A percentile compares a stretch with the other conserved stretches of the same genome.
Conservation (phyloP, 2,329 filamentous ascomycete species). For the Pseudogymnoascus sp. region DNA sequence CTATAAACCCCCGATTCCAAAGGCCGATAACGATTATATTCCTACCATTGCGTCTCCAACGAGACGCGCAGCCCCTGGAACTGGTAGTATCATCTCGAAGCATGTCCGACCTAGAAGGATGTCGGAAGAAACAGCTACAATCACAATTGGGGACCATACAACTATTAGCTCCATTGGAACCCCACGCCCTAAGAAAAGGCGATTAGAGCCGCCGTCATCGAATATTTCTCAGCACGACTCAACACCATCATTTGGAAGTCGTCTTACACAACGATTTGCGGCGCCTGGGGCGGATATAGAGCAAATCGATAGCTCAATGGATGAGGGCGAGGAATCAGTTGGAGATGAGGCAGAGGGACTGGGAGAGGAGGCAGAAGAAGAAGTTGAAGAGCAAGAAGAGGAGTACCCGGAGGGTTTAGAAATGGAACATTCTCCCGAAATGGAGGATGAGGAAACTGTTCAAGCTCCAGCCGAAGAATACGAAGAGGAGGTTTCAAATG, state of each 20-base stretch:
- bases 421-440: background rate
- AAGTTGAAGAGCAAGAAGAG: slow-evolving; percentile 12
- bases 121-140: slow-evolving; percentile 26
- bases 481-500: slow-evolving; percentile 6
- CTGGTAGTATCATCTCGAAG: slow-evolving; percentile 20
- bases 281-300: slow-evolving; percentile 18
- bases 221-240: slow-evolving; percentile 7
- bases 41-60: slow-evolving; percentile 7
- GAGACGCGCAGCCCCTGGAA: background rate
- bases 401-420: slow-evolving; percentile 9
- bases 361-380: slow-evolving; percentile 17
- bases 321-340: slow-evolving; percentile 10
- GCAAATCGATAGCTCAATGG: background rate
- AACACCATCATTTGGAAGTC: slow-evolving; percentile 26
- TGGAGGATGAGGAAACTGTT: slow-evolving; percentile 3
- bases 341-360: slow-evolving; percentile 14
- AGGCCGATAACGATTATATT: background rate
- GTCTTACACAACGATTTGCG: slow-evolving; percentile 26
- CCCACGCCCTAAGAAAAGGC: slow-evolving; percentile 21
- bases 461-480: slow-evolving; percentile 12
- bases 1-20: slow-evolving; percentile 4
- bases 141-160: slow-evolving; percentile 29
- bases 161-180: slow-evolving; percentile 27
- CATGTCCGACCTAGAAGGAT: slow-evolving; percentile 18
- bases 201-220: slow-evolving; percentile 11